Evolutionary conservation across 345 rosid genomes (phyloP).

Genomic region (Euclidium syriacum): DNA sequence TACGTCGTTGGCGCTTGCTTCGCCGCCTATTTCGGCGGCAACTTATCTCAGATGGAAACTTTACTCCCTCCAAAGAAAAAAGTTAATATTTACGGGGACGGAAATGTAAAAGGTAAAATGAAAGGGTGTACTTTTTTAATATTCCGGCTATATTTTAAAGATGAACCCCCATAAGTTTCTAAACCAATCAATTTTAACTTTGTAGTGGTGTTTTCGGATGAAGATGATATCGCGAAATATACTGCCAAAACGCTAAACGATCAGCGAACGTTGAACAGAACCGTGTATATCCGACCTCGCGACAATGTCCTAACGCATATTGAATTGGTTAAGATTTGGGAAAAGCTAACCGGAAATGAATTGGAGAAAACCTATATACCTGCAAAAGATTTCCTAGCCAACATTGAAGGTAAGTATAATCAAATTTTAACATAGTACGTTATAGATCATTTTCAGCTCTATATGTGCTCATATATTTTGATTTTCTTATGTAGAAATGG

Average conservation of each 20-base stretch:
- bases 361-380: conserved; percentile 43
- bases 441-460: not conserved
- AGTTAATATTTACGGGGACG: conserved; percentile 60
- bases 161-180: not conserved
- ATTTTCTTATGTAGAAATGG: conserved; percentile 38
- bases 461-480: not conserved
- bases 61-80: conserved; percentile 61
- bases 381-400: conserved; percentile 49
- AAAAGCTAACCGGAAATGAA: conserved; percentile 44
- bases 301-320: conserved; percentile 55
- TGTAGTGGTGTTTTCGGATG: conserved; percentile 55
- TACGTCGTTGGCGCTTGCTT: conserved; percentile 72
- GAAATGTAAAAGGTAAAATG: conserved; percentile 58
- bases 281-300: conserved; percentile 50
- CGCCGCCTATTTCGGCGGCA: conserved; percentile 70
- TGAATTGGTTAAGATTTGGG: conserved; percentile 64
- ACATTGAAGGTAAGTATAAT: conserved; percentile 45
- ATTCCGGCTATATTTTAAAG: not conserved
- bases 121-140: not conserved
- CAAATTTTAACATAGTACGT: not conserved
- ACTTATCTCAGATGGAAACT: conserved; percentile 53
- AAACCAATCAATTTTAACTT: not conserved
- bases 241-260: conserved; percentile 63
- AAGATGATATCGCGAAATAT: conserved; percentile 63
- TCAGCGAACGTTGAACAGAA: conserved; percentile 61